A percentile compares a stretch with the other conserved stretches of the same genome.
phyloP scores from a whole-genome alignment of 805 yeast species.

The Ogataea nitratoaversa region DNA sequence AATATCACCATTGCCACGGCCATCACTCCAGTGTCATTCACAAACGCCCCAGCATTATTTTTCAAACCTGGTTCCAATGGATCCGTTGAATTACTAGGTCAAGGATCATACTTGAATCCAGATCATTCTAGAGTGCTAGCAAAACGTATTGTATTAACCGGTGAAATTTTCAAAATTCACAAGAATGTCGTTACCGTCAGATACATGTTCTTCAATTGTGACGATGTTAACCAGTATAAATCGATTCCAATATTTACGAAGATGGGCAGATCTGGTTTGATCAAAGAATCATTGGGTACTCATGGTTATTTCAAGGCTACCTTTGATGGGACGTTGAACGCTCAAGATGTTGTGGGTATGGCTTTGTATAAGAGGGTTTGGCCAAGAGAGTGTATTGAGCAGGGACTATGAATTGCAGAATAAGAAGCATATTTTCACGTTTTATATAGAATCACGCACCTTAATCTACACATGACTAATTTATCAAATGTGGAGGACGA shows the following conservation, averaged over 20 bases:
- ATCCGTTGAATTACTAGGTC: conserved; percentile 69
- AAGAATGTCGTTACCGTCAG: conserved; percentile 87
- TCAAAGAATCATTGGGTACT: conserved; percentile 94
- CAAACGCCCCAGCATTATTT: conserved; percentile 79
- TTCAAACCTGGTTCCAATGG: conserved; percentile 55
- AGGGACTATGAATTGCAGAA: conserved; percentile 22
- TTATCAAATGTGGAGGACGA: too few relatives aligned
- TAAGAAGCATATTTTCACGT: too few relatives aligned
- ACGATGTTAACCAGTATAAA: conserved; percentile 85
- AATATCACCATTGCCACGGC: conserved; percentile 74
- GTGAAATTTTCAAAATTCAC: conserved; percentile 94
- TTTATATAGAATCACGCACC: too few relatives aligned
- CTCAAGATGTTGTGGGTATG: conserved; percentile 94
- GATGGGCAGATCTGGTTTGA: conserved; percentile 89
- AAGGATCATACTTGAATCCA: conserved; percentile 83
- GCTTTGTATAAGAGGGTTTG: conserved; percentile 89
- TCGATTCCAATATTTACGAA: conserved; percentile 90
- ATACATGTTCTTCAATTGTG: conserved; percentile 93
- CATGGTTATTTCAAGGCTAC: conserved; percentile 97
- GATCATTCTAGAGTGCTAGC: conserved; percentile 83
- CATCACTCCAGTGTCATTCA: conserved; percentile 81
- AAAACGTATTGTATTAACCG: conserved; percentile 85
- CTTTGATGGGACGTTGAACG: conserved; percentile 83
- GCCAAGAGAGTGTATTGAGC: conserved; percentile 52
- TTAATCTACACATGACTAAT: too few relatives aligned